Base-by-base conservation (phyloP, 306 rosid species). In the Hippophae tibetana region DNA sequence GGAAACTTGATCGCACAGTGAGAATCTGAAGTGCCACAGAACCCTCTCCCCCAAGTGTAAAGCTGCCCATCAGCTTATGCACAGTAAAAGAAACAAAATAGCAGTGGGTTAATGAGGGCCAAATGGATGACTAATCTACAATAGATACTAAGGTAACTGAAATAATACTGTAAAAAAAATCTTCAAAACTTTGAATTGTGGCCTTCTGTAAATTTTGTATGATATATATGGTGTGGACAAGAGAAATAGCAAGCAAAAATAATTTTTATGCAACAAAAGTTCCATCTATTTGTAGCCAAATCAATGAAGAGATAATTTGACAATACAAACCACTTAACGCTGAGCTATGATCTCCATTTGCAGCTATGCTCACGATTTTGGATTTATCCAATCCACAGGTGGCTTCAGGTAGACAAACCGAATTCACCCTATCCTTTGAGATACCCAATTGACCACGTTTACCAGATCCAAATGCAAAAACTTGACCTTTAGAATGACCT, bases 271-370 rank as follows among this genome's bases (percentile, higher is more conserved):
- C 40, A 27, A 23, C 14, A 41, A 13, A 23, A 42, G 47, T 48
- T 3, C 7, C 27, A 10, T 51, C 13, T 41, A 8, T 62, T 26
- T 3, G 13, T 13, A 11, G 47, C 53, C 54, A 61, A 52, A 68
- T 66, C 27, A 52, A 59, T 77, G n/a, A 49, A 66, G 23, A 43
- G 58, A 60, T 63, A 48, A 54, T 47, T 57, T 57, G 25, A 60
- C 57, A 11, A 60, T 38, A 65, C 67, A 68, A 65, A 92, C 96
- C 73, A 58, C 93, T 77, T 75, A 87, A 44, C 58, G 96, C 85
- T 46, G 93, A 82, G 76, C 95, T 92, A n/a, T 88, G 96, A 78
- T 92, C 96, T 63, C 99, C 99, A 68, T 72, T 86, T 60, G 99
- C 93, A 64, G 82, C 59, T 57, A 88, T 62, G 68, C 76, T 65